These are phyloP conservation scores for Pythium vanterpoolii DNA, from an alignment of 352 stramenopile genomes.

Conservation along the genomic window DNA sequence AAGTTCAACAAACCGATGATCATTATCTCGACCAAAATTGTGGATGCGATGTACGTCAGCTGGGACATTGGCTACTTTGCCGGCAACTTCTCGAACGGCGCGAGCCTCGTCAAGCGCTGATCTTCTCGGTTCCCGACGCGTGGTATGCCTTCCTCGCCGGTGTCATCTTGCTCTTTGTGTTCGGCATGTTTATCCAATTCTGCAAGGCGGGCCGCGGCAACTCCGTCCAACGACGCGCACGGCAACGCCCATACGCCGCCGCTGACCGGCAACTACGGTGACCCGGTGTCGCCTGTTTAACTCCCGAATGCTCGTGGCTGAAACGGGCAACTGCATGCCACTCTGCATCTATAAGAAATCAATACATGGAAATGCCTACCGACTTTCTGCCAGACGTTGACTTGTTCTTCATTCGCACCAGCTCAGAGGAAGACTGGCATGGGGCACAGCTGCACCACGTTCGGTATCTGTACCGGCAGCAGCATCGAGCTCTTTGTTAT, in stretches of 20 bases:
- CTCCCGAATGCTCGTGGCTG: no score
- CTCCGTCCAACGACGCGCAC: slow-evolving; percentile 6
- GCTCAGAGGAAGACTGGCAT: no score
- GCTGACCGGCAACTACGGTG: slow-evolving; percentile 12
- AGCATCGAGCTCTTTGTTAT: no score
- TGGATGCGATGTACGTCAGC: slow-evolving; percentile 36
- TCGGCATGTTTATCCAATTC: slow-evolving; percentile 46
- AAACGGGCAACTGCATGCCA: no score
- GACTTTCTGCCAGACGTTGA: no score
- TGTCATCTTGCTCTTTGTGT: slow-evolving; percentile 41
- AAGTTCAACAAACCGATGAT: slow-evolving; percentile 61
- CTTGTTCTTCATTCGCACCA: no score
- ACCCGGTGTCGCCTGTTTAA: no score
- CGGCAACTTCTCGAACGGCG: slow-evolving; percentile 49
- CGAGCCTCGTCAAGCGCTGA: slow-evolving; percentile 36
- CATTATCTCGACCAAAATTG: slow-evolving; percentile 56
- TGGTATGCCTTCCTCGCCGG: slow-evolving; percentile 65
- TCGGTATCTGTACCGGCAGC: no score
- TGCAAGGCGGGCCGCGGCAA: slow-evolving; percentile 22
- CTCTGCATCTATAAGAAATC: no score
- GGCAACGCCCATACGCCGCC: slow-evolving; percentile 8
- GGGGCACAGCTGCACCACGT: no score
- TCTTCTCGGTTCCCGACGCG: slow-evolving; percentile 40
- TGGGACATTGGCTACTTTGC: slow-evolving; percentile 66
- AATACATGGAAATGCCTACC: no score